A percentile compares a stretch with the other conserved stretches of the same genome.
phyloP scores from a whole-genome alignment of 148 eudicot genomes.

The Beta vulgaris region DNA sequence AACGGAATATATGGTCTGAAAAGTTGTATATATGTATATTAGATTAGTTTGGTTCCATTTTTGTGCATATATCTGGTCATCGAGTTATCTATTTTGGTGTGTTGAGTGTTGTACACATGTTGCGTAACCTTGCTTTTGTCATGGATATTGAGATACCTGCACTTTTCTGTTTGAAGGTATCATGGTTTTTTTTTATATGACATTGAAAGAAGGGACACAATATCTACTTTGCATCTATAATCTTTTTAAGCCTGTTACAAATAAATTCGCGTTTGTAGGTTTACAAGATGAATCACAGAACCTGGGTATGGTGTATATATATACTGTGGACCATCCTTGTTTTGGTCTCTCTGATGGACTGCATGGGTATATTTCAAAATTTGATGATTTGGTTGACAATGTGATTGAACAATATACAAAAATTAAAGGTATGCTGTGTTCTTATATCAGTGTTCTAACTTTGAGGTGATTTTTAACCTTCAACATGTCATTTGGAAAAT shows the following conservation, averaged over 20 bases:
- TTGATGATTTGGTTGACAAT: conserved; percentile 76
- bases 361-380: conserved; percentile 80
- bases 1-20: too few relatives aligned
- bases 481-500: too few relatives aligned
- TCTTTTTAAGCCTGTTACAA: too few relatives aligned
- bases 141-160: conserved; percentile 98
- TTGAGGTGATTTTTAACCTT: background rate
- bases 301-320: conserved; percentile 86
- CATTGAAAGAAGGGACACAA: too few relatives aligned
- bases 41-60: too few relatives aligned
- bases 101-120: too few relatives aligned
- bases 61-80: too few relatives aligned
- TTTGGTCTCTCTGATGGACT: conserved; percentile 95
- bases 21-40: too few relatives aligned
- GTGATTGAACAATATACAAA: conserved; percentile 73
- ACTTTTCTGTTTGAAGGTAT: conserved; percentile 94
- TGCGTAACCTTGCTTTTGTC: conserved; percentile 93
- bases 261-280: conserved; percentile 44
- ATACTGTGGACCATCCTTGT: conserved; percentile 92
- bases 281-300: conserved; percentile 79
- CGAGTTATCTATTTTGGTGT: too few relatives aligned
- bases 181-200: too few relatives aligned
- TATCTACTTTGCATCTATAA: too few relatives aligned
- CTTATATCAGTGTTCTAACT: background rate
- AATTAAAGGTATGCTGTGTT: conserved; percentile 65